These are phyloP conservation scores for Pseudocercospora eumusae DNA, from an alignment of 2,329 filamentous ascomycete genomes.

Conservation along the genomic window DNA sequence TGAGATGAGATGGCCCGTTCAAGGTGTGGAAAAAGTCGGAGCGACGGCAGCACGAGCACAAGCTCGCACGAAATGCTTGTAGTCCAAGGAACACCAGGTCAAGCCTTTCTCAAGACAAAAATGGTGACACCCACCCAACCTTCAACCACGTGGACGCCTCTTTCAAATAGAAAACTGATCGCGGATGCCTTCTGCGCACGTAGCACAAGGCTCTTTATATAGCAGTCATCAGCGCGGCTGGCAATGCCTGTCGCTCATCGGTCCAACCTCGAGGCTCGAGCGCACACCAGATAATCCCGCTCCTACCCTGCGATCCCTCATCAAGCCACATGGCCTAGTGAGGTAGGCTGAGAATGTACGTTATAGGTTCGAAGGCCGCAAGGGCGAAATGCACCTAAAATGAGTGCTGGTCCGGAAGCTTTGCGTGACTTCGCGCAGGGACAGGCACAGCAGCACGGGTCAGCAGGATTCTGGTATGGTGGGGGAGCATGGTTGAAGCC, in stretches of 20 bases:
- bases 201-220: neutral
- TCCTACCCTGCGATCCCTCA: conserved; percentile 13
- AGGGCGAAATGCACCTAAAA: neutral
- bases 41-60: neutral
- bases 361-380: neutral
- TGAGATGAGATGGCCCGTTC: neutral
- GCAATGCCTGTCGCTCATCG: conserved; percentile 1
- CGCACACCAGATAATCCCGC: conserved; percentile 4
- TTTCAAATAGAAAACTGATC: neutral
- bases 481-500: neutral
- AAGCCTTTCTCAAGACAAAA: neutral
- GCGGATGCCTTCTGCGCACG: neutral
- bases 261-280: conserved; percentile 3
- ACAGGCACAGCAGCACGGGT: neutral
- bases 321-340: conserved; percentile 3
- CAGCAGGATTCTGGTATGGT: no score
- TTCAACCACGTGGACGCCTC: neutral
- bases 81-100: neutral
- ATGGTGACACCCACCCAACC: neutral
- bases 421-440: neutral
- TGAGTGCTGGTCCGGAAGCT: neutral
- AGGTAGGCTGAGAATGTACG: neutral
- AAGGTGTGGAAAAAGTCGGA: neutral
- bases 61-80: neutral
- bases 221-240: neutral